A percentile compares a stretch with the other conserved stretches of the same genome.
phyloP scores from a whole-genome alignment of 2,329 filamentous ascomycete species.

The Stachybotrys elegans region DNA sequence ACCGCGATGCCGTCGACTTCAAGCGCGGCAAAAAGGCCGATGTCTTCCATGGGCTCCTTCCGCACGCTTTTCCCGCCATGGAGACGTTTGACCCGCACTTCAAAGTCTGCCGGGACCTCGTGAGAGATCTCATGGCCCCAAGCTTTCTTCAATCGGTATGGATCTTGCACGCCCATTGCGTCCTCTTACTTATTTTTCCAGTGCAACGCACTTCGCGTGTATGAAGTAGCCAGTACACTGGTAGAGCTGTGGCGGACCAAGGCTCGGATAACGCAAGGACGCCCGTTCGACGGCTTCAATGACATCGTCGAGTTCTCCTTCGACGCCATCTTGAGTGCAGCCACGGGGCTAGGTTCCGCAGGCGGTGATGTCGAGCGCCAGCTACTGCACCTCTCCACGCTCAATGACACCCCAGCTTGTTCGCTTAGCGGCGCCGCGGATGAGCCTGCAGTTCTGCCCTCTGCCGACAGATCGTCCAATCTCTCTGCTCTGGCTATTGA shows the following conservation, averaged over 20 bases:
- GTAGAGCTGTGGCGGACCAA: neutral
- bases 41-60: constrained; percentile 5
- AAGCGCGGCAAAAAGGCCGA: neutral
- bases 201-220: neutral
- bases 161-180: neutral
- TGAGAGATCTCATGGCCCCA: constrained; percentile 23
- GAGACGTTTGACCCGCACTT: constrained; percentile 16
- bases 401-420: neutral
- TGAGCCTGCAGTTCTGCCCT: neutral
- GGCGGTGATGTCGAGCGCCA: neutral
- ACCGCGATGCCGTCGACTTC: constrained; percentile 1
- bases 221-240: neutral
- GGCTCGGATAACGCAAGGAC: neutral
- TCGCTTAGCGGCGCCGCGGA: neutral
- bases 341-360: neutral
- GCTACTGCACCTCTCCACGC: neutral
- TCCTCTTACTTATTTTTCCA: neutral
- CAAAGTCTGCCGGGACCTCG: constrained; percentile 18
- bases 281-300: neutral
- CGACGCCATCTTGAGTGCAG: neutral
- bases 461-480: neutral
- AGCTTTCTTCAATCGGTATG: constrained; percentile 16
- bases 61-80: constrained; percentile 22
- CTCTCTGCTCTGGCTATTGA: neutral
- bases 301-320: neutral